Conservation (phyloP, 2,329 filamentous ascomycete species). For the Byssothecium circinans region DNA sequence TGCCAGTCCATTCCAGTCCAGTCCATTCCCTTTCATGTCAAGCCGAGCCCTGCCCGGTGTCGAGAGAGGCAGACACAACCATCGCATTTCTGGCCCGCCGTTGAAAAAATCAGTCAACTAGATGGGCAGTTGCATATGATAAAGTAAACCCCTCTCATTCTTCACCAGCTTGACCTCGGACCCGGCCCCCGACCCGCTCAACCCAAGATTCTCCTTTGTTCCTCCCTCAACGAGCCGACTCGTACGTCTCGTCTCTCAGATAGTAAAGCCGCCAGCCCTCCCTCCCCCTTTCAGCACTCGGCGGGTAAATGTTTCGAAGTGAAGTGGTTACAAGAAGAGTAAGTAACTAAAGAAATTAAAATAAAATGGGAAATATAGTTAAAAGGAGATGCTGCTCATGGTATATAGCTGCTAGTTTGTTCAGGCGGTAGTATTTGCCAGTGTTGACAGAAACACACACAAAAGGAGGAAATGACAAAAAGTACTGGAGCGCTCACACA, state of each 20-base stretch:
- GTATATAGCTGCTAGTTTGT: no score
- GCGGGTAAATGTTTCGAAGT: conserved; percentile 5
- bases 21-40: not conserved
- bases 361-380: conserved; percentile 7
- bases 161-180: no score
- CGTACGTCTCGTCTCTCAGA: not conserved
- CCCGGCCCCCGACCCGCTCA: not conserved
- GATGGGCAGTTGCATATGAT: not conserved
- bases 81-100: not conserved
- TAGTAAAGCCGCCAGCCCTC: not conserved
- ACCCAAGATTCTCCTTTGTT: not conserved
- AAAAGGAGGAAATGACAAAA: conserved; percentile 1
- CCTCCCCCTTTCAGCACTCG: not conserved
- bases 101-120: not conserved
- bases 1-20: not conserved
- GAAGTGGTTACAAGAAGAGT: conserved; percentile 3
- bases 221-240: not conserved
- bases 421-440: no score
- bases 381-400: conserved; percentile 12
- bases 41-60: not conserved
- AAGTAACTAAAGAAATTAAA: conserved; percentile 1
- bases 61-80: not conserved
- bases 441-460: not conserved
- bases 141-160: not conserved
- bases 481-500: conserved; percentile 2